Evolutionary conservation across 2,329 filamentous ascomycete species (phyloP).

Genomic region (Karstenula rhodostoma): DNA sequence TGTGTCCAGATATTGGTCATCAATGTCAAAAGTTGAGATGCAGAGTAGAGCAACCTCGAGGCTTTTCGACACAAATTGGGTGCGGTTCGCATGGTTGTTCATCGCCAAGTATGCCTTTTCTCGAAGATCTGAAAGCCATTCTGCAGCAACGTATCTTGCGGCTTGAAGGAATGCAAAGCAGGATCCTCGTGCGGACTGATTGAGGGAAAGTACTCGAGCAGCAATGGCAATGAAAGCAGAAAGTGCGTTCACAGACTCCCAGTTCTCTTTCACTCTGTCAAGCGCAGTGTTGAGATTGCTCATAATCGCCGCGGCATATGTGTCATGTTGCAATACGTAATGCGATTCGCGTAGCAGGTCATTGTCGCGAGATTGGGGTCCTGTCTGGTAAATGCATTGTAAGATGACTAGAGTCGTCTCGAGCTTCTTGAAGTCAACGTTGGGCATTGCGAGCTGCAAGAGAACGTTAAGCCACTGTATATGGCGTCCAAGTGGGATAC

Average conservation of each 20-base stretch:
- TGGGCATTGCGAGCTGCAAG: slow-evolving; percentile 57
- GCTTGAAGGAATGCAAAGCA: neutral
- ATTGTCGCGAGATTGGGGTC: neutral
- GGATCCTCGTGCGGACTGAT: neutral
- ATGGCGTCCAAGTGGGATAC: slow-evolving; percentile 56
- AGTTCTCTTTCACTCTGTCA: slow-evolving; percentile 30
- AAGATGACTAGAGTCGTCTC: slow-evolving; percentile 59
- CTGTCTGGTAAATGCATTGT: slow-evolving; percentile 59
- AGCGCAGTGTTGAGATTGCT: slow-evolving; percentile 26
- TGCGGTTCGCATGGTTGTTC: neutral
- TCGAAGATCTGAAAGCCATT: neutral
- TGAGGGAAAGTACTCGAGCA: neutral
- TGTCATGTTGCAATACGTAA: slow-evolving; percentile 40
- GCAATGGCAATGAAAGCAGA: slow-evolving; percentile 5
- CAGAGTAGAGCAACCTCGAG: slow-evolving; percentile 8
- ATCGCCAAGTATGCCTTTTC: neutral
- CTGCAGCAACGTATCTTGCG: neutral
- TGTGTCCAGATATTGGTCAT: neutral
- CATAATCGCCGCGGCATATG: slow-evolving; percentile 41
- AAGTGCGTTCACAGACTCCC: slow-evolving; percentile 52
- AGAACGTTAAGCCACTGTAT: slow-evolving; percentile 66
- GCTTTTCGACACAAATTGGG: neutral
- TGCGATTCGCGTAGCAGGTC: slow-evolving; percentile 48
- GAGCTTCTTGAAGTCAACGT: slow-evolving; percentile 60
- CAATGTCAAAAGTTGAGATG: slow-evolving; percentile 5